These are phyloP conservation scores for Apium graveolens DNA, from an alignment of 129 eudicot genomes.

Conservation along the genomic window DNA sequence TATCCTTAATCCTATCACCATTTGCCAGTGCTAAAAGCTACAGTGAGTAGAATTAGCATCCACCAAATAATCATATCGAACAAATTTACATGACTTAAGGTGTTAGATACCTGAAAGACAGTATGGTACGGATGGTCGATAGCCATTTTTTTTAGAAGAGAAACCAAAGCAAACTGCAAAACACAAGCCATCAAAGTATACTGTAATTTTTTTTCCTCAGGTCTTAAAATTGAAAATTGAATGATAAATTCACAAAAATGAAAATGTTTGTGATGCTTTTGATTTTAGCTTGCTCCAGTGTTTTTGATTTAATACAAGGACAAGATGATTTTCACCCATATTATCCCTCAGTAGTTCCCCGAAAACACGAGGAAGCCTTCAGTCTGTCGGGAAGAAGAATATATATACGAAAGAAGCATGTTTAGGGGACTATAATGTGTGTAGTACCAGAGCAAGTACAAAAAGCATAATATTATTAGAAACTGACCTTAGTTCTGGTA, in stretches of 20 bases:
- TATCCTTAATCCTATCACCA: conserved; percentile 98
- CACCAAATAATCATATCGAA: not conserved
- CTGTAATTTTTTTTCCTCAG: no score
- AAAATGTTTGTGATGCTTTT: not conserved
- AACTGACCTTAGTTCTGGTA: not conserved
- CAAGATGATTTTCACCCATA: not conserved
- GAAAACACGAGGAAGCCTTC: not conserved
- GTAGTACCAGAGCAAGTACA: not conserved
- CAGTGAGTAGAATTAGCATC: conserved; percentile 9
- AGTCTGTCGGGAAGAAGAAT: not conserved
- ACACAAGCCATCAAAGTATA: not conserved
- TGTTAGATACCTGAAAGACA: conserved; percentile 67
- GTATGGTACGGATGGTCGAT: conserved; percentile 97
- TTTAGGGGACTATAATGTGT: not conserved
- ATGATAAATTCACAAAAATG: not conserved
- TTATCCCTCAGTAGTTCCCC: not conserved
- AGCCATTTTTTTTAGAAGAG: conserved; percentile 89
- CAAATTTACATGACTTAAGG: not conserved
- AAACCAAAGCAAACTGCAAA: conserved; percentile 85
- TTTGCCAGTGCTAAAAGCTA: conserved; percentile 92
- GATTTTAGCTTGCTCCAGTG: not conserved
- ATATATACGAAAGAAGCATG: not conserved
- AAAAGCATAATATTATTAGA: not conserved
- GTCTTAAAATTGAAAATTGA: not conserved
- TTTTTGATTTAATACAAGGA: not conserved